phyloP scores from a whole-genome alignment of 768 basidiomycete genomes.

The Candolleomyces aberdarensis region DNA sequence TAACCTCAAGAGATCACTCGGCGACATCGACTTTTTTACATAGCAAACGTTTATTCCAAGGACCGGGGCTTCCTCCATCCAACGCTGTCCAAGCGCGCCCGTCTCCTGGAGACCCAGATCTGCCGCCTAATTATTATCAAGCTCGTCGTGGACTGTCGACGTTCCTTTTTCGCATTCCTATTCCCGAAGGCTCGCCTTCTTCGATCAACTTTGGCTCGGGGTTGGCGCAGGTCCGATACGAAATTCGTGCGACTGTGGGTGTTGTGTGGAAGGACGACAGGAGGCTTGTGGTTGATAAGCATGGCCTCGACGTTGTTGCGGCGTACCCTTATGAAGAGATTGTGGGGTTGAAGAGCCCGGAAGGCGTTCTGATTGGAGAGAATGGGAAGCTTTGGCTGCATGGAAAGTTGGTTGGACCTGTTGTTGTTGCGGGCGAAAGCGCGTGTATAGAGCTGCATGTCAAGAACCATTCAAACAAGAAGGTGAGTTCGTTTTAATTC shows the following conservation, averaged over 20 bases:
- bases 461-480: slow-evolving; percentile 79
- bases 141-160: slow-evolving; percentile 76
- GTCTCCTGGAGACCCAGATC: slow-evolving; percentile 49
- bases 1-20: slow-evolving; percentile 75
- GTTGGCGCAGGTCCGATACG: slow-evolving; percentile 67
- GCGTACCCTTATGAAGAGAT: slow-evolving; percentile 37
- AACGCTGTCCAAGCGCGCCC: slow-evolving; percentile 75
- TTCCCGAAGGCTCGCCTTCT: slow-evolving; percentile 65
- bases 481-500: slow-evolving; percentile 41
- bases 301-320: slow-evolving; percentile 65
- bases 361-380: slow-evolving; percentile 67
- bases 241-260: slow-evolving; percentile 67
- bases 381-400: slow-evolving; percentile 79
- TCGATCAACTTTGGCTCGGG: slow-evolving; percentile 70
- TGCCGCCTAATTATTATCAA: slow-evolving; percentile 65
- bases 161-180: slow-evolving; percentile 75
- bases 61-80: slow-evolving; percentile 77
- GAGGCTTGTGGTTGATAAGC: slow-evolving; percentile 60
- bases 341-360: slow-evolving; percentile 39
- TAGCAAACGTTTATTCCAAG: slow-evolving; percentile 71
- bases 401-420: slow-evolving; percentile 59
- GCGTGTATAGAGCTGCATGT: slow-evolving; percentile 75
- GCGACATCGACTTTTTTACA: slow-evolving; percentile 78
- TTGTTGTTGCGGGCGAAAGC: slow-evolving; percentile 65
- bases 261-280: slow-evolving; percentile 77